Conservation (phyloP, 345 rosid species). For the Arabis hirsuta region DNA sequence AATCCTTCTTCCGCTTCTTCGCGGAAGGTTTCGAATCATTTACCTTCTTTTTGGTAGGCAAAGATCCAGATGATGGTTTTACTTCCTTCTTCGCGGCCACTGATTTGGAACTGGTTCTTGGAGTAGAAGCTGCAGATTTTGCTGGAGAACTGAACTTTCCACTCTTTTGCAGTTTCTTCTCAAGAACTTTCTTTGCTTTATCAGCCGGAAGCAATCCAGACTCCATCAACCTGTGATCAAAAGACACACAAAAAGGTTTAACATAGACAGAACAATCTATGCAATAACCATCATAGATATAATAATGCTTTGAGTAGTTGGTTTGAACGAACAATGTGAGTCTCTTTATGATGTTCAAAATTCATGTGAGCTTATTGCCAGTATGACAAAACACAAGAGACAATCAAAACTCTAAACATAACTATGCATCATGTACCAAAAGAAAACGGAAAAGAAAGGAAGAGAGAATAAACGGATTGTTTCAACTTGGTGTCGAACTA, state of each 20-base stretch:
- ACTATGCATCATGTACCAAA: neutral
- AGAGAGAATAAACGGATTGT: neutral
- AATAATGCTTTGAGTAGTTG: neutral
- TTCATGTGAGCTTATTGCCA: conserved; percentile 16
- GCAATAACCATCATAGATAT: conserved; percentile 1
- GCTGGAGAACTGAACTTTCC: conserved; percentile 60
- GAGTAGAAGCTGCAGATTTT: conserved; percentile 52
- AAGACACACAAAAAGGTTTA: conserved; percentile 1
- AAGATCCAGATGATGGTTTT: conserved; percentile 40
- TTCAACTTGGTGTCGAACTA: neutral
- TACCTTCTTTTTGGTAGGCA: conserved; percentile 54
- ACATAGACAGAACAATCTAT: conserved; percentile 7
- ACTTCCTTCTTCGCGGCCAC: conserved; percentile 45
- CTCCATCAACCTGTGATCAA: conserved; percentile 89
- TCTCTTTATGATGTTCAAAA: neutral
- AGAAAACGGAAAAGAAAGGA: conserved; percentile 1
- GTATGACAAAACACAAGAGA: conserved; percentile 14
- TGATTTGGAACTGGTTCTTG: conserved; percentile 48
- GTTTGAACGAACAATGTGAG: neutral
- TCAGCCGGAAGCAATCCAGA: conserved; percentile 81
- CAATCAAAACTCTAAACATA: conserved; percentile 5
- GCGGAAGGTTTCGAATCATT: conserved; percentile 51
- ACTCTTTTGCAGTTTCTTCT: conserved; percentile 65
- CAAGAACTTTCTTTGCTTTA: conserved; percentile 69
- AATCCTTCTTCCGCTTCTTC: conserved; percentile 59